Conservation (phyloP, 2,329 filamentous ascomycete genomes). For the Pestalotiopsis sp. region DNA sequence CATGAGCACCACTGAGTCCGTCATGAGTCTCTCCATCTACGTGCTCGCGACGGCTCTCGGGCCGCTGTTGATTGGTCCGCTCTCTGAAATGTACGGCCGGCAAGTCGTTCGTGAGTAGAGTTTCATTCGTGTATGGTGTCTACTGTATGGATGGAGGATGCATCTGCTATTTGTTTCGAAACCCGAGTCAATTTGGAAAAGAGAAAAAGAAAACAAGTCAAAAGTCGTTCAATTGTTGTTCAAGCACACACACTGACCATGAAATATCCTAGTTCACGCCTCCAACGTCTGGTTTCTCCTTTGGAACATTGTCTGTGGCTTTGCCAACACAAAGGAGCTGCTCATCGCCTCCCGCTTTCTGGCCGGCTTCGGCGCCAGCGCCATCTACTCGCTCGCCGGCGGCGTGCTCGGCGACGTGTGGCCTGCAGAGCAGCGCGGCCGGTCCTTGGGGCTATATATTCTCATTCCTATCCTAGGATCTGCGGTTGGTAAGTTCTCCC, state of each 20-base stretch:
- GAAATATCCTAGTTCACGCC: slow-evolving; percentile 31
- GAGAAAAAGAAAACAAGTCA: no score
- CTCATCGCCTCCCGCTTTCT: slow-evolving; percentile 50
- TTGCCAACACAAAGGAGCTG: slow-evolving; percentile 39
- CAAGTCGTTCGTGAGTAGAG: slow-evolving; percentile 28
- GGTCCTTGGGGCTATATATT: slow-evolving; percentile 39
- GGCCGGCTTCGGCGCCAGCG: slow-evolving; percentile 50
- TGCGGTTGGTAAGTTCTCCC: slow-evolving; percentile 34
- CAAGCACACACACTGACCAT: no score
- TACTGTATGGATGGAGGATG: no score
- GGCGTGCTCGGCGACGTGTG: slow-evolving; percentile 52
- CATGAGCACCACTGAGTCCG: slow-evolving; percentile 50
- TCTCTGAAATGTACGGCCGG: slow-evolving; percentile 30
- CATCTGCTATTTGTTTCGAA: no score
- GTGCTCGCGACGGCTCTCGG: slow-evolving; percentile 53
- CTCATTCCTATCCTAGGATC: slow-evolving; percentile 43
- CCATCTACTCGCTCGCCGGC: slow-evolving; percentile 47
- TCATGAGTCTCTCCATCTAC: slow-evolving; percentile 52
- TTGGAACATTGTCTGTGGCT: slow-evolving; percentile 51
- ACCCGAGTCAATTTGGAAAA: no score
- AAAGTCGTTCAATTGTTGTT: no score
- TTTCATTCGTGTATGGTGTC: not conserved
- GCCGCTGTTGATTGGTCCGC: slow-evolving; percentile 38
- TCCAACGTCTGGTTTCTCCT: slow-evolving; percentile 53
- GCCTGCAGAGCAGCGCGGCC: slow-evolving; percentile 47